Evolutionary conservation across 257 asterid species (phyloP).

Genomic region (Solanum paucissectum): DNA sequence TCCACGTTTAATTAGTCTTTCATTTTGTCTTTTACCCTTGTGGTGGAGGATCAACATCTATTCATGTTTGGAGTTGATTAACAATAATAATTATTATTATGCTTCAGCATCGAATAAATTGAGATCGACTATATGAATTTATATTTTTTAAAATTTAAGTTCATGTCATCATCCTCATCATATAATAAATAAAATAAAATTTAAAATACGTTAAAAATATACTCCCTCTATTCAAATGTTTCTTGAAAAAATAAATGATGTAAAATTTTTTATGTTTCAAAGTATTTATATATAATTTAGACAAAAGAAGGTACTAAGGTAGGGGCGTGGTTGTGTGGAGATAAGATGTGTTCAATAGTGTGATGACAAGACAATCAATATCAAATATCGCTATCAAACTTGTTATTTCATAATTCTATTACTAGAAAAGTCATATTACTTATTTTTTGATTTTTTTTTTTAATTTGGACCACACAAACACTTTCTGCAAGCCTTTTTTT

Average conservation of each 20-base stretch:
- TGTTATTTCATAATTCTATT: no score
- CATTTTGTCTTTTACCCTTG: neutral
- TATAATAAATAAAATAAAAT: neutral
- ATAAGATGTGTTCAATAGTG: neutral
- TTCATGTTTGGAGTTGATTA: neutral
- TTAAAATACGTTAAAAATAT: no score
- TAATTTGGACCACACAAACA: neutral
- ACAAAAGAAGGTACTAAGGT: neutral
- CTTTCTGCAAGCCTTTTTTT: neutral
- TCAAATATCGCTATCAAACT: no score
- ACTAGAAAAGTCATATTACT: no score
- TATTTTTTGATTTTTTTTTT: no score
- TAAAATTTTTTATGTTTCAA: rapidly evolving
- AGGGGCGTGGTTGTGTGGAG: neutral
- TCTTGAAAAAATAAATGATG: neutral
- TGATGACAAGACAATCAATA: neutral
- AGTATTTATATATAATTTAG: neutral
- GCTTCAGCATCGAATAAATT: neutral
- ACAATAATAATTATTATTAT: neutral
- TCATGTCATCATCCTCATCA: neutral
- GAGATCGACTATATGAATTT: neutral
- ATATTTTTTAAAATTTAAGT: neutral
- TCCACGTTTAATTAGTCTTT: neutral
- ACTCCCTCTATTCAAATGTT: no score
- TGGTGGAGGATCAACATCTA: neutral